Base-by-base conservation (phyloP, 345 rosid genomes). In the Moringa oleifera region DNA sequence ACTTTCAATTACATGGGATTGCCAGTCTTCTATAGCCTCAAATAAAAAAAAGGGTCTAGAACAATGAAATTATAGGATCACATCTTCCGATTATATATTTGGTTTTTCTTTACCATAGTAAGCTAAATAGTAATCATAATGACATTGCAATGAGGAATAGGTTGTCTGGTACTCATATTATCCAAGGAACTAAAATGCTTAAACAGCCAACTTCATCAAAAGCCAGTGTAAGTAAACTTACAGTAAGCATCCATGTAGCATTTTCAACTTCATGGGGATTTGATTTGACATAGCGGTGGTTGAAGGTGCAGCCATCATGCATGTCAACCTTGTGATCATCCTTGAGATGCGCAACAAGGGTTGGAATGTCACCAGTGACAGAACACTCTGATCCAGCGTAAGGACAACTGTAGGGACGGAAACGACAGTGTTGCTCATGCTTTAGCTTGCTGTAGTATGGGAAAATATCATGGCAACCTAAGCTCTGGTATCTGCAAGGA, bases 161-260 rank as follows among this genome's bases (percentile, higher is more conserved):
- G 54, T 51, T 2, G 54, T n/a, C n/a, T 51, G n/a, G 10, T 51
- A 18, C 9, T 4, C 20, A 10, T 6, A 51, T 18, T 13, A 51
- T 51, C 54, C 4, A 18, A 51, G 11, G 0, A 51, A 51, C 54
- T 12, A 20, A 51, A 51, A 19, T 20, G n/a, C 4, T 51, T 20
- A 21, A 51, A 18, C 11, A 6, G 0, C 23, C 17, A 2, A 12
- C 18, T 31, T 31, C 11, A 17, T 41, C 47, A 41, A 5, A 41
- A 41, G 8, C 47, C 47, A 25, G 23, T 19, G 50, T 57, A 22
- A 11, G 41, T 46, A 51, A 52, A 63, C 80, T 85, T 79, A 92
- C 98, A 47, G 98, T 92, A 63, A 89, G 74, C 98, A 87, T 92
- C 94, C 98, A 89, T 46, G 95, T 92, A 58, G 98, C 98, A 58